Evolutionary conservation across 306 rosid species (phyloP), one percentile per base, ranked within the genome.

Genomic region (Glycine latifolia): DNA sequence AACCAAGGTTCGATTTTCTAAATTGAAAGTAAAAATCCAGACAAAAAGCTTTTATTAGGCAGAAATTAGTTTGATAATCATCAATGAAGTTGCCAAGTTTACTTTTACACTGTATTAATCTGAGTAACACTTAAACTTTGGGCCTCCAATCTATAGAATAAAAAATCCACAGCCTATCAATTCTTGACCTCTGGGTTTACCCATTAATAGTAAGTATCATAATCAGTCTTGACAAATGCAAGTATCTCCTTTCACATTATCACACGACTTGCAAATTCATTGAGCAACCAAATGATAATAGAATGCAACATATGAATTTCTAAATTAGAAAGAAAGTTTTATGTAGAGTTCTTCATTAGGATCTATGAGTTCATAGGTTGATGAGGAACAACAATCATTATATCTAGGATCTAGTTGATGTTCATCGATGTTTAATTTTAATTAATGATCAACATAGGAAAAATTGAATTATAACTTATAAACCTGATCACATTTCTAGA

Each of bases 401-500:
- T 20, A 26, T n/a, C 61, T 12, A 52, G 39, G 73, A n/a, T 65
- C 37, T 39, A 20, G 13, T 44, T 63, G 79, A 48, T 63, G 26
- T 60, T 35, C 49, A 10, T 44, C 54, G 79, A 48, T 63, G 26
- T 60, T 35, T 59, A 59, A 58, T 52, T 72, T 4, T 20, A 48
- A 68, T 60, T n/a, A 43, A 8, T 59, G 9, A 47, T 6, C 35
- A 33, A 74, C 41, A 8, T 33, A 11, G 39, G 63, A 46, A 16
- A 6, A 50, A n/a, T 3, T 10, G 46, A 68, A 63, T 13, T 44
- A 54, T 15, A 54, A 74, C 73, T 15, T 43, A 43, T 43, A 43
- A 77, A 67, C 62, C 54, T 49, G 73, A 14, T 63, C 56, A 74
- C 80, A 78, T 47, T 58, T 41, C 46, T n/a, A 20, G 79, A 53